Evolutionary conservation across 179 eudicot genomes (phyloP), one percentile per base, ranked within the genome.

Genomic region (Drosera spatulata): DNA sequence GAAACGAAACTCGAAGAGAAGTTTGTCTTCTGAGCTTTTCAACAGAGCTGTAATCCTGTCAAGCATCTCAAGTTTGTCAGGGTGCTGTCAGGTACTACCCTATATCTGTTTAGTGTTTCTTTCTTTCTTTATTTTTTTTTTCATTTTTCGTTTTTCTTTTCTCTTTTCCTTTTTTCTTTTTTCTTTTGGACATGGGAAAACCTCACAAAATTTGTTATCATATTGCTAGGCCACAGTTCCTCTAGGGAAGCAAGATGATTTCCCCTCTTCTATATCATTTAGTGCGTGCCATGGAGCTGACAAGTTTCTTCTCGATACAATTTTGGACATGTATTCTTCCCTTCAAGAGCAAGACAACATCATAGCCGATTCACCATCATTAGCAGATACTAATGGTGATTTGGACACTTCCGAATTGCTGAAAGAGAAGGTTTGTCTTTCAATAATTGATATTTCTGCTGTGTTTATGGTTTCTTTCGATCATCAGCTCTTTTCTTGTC

Each of bases 71-170:
- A 85, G 80, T 73, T 79, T 90, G 97, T 87, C 97, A 14, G 97
- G 97, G 55, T 88, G 97, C 66, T 90, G 97, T 63, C 88, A 90
- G 95, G 95, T 90, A 80, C 66, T 59, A n/a, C 1, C n/a, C 4
- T 15, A 10, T 8, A 56, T 11, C 41, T 15, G 51, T 49, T 22
- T 33, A 47, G 43, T n/a, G 33, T 22, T 22, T 22, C 33, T 22
- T 22, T 22, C 33, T 22, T 22, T 42, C 44, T 15, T 39, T 39
- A 2, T 15, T 2, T 70, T 12, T 33, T 39, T 41, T 62, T 12
- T n/a, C 13, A 42, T 49, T 22, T 22, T 22, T 22, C 33, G 1
- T 22, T 22, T 22, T 22, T 22, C 33, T 22, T 22, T 22, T 22
- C 33, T 22, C 33, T 22, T 22, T 22, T 22, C 1, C 33, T 22